A percentile compares a stretch with the other conserved stretches of the same genome.
These are phyloP conservation scores for Alternaria hordeiaustralica DNA, from an alignment of 2,329 filamentous ascomycete genomes.

Conservation along the genomic window DNA sequence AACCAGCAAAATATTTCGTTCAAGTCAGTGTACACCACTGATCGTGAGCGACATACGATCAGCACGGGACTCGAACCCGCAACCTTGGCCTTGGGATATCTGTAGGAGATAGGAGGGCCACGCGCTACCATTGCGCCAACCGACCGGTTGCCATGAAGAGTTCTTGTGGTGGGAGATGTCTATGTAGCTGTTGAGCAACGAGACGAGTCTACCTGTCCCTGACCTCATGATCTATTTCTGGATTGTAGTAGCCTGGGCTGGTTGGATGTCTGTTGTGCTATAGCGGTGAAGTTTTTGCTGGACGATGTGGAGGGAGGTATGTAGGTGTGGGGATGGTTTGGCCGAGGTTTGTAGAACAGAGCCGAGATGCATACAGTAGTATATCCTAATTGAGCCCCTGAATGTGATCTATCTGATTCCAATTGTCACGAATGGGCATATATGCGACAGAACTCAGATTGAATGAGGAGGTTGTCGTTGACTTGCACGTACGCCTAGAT, in stretches of 20 bases:
- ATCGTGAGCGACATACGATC: constrained; percentile 23
- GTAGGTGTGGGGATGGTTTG: background rate
- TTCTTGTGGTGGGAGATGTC: background rate
- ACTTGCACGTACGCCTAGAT: background rate
- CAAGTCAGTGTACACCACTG: background rate
- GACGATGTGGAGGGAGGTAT: background rate
- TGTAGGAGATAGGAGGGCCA: constrained; percentile 37
- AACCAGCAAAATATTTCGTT: background rate
- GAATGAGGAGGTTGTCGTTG: background rate
- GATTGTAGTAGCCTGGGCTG: too few relatives aligned
- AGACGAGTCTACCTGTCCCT: too few relatives aligned
- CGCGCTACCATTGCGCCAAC: constrained; percentile 51
- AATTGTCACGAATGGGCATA: too few relatives aligned
- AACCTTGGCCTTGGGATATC: constrained; percentile 42
- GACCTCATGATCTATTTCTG: background rate
- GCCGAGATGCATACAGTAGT: too few relatives aligned
- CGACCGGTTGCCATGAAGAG: constrained; percentile 24
- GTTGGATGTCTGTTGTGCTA: too few relatives aligned
- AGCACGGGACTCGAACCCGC: constrained; percentile 47
- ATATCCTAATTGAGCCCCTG: too few relatives aligned
- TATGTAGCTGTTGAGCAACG: background rate
- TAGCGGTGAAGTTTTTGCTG: background rate
- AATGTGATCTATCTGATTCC: too few relatives aligned
- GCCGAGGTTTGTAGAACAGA: background rate
- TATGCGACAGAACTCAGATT: too few relatives aligned